Conservation (phyloP, 1,284 basidiomycete species). For the Puccinia hordei region DNA sequence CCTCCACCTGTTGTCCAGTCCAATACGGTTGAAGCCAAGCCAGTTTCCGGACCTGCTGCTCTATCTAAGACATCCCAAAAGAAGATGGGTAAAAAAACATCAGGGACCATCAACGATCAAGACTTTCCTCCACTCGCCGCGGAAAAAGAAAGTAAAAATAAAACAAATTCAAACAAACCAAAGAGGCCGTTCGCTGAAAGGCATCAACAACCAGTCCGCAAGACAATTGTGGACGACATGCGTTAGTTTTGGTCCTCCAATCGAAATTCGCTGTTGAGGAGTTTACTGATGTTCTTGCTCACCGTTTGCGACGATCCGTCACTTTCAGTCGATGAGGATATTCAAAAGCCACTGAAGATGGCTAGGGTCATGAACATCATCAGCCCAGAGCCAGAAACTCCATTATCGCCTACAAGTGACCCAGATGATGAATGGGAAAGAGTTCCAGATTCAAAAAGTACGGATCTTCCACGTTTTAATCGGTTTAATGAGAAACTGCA, state of each 20-base stretch:
- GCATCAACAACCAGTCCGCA: constrained; percentile 31
- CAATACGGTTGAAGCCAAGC: background rate
- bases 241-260: background rate
- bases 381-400: constrained; percentile 17
- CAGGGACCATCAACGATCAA: background rate
- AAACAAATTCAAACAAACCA: constrained; percentile 26
- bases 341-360: constrained; percentile 41
- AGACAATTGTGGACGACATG: constrained; percentile 50
- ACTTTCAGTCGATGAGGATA: constrained; percentile 35
- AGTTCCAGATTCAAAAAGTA: constrained; percentile 40
- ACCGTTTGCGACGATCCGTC: background rate
- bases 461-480: background rate
- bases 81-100: constrained; percentile 4
- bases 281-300: background rate
- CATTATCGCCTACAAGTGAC: constrained; percentile 28
- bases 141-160: background rate
- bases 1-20: background rate
- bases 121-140: constrained; percentile 31
- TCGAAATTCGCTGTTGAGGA: background rate
- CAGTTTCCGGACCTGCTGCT: background rate
- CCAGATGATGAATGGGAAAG: constrained; percentile 46
- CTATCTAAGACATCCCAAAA: background rate
- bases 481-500: background rate
- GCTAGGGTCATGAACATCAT: constrained; percentile 48
- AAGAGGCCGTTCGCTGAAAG: constrained; percentile 45